Evolutionary conservation across 192 early-diverging fungal species (phyloP), one percentile per base, ranked within the genome.

Genomic region (Fimicolochytrium jonesii): DNA sequence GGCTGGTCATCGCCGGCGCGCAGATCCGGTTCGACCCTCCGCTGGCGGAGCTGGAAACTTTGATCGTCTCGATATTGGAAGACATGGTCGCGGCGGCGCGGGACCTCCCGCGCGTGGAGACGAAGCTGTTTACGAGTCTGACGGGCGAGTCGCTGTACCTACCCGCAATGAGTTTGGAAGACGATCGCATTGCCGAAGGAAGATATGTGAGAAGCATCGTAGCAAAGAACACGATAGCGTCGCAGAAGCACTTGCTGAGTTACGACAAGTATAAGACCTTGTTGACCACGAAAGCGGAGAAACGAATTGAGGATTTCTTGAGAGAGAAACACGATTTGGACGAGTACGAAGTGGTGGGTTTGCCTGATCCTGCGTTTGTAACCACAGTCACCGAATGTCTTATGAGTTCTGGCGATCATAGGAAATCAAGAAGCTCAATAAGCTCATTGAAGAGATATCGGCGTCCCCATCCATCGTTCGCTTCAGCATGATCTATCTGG

Each of bases 341-440:
- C 3, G 83, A 85, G 39, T 85, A 79, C 42, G 83, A 85, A 55
- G n/a, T n/a, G n/a, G n/a, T n/a, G n/a, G n/a, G n/a, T n/a, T n/a
- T n/a, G n/a, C n/a, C n/a, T n/a, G n/a, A n/a, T n/a, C n/a, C n/a
- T n/a, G n/a, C n/a, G n/a, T n/a, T n/a, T n/a, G n/a, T n/a, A n/a
- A n/a, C n/a, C n/a, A n/a, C n/a, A n/a, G n/a, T n/a, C n/a, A n/a
- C n/a, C n/a, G 25, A 29, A 7, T 43, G 33, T 26, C 29, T 10
- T 10, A 66, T 4, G 35, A n/a, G 20, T 35, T 3, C 1, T 57
- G 17, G n/a, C n/a, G n/a, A n/a, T n/a, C 0, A 37, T 44, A 83
- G 81, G 84, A 86, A 76, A 85, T 86, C 59, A 80, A 83, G 72
- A 85, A 83, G 58, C 65, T 86, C 11, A 57, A 77, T 29, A 85